Conservation (phyloP, 2,329 filamentous ascomycete genomes). For the Gaeumannomyces sp. region DNA sequence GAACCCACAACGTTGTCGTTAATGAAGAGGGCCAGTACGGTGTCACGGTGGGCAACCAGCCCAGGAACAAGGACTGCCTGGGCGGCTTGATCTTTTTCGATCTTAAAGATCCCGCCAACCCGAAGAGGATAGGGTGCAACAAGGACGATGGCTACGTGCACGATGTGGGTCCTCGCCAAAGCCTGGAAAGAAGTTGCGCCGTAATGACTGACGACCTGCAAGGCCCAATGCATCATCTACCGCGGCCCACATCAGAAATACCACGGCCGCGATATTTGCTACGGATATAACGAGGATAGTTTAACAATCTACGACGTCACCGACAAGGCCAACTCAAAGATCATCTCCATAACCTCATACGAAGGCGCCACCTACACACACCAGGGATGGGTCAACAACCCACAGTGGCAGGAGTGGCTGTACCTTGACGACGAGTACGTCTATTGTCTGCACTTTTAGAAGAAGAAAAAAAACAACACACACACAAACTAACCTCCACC, state of each 20-base stretch:
- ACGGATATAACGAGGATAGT: conserved; percentile 48
- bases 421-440: conserved; percentile 46
- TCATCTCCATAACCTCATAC: conserved; percentile 48
- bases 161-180: conserved; percentile 27
- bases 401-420: conserved; percentile 36
- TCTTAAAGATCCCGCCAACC: conserved; percentile 45
- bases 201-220: too few species aligned
- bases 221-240: conserved; percentile 51
- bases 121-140: conserved; percentile 47
- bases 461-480: too few species aligned
- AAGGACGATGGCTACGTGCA: conserved; percentile 54
- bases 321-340: conserved; percentile 36
- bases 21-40: conserved; percentile 28
- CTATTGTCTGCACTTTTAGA: too few species aligned
- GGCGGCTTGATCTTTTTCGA: conserved; percentile 49
- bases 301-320: conserved; percentile 43
- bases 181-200: too few species aligned
- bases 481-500: too few species aligned
- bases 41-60: conserved; percentile 35
- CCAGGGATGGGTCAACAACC: conserved; percentile 42
- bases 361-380: too few species aligned
- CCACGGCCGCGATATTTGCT: conserved; percentile 46
- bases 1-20: background rate
- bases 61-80: conserved; percentile 21
- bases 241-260: conserved; percentile 43